Evolutionary conservation across 768 basidiomycete genomes (phyloP).

Genomic region (Roridomyces roridus): DNA sequence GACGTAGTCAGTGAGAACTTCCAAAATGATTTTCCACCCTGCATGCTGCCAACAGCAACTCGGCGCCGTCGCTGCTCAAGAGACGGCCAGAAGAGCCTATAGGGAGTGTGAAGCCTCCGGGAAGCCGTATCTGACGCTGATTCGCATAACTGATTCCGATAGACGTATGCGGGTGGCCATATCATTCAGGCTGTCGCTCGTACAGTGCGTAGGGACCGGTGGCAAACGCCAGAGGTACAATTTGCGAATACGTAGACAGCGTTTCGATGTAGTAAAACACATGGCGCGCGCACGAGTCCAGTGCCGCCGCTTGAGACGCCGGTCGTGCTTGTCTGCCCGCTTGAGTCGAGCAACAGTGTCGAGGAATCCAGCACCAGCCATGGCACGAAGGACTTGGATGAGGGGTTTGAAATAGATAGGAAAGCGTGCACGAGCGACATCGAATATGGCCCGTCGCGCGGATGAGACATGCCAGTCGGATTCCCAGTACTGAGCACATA

Average conservation of each 20-base stretch:
- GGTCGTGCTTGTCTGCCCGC: constrained; percentile 23
- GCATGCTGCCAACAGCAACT: constrained; percentile 76
- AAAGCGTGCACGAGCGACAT: constrained; percentile 82
- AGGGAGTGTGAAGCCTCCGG: constrained; percentile 77
- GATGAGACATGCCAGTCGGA: constrained; percentile 72
- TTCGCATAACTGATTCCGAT: constrained; percentile 69
- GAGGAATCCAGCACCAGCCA: constrained; percentile 79
- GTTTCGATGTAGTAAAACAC: constrained; percentile 80
- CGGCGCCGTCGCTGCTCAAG: constrained; percentile 73
- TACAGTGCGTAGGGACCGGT: constrained; percentile 75
- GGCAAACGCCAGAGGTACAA: constrained; percentile 67
- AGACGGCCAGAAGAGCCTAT: constrained; percentile 71
- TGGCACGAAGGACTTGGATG: constrained; percentile 72
- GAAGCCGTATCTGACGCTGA: constrained; percentile 70
- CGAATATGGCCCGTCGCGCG: constrained; percentile 80
- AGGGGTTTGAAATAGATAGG: constrained; percentile 78
- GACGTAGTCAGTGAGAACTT: constrained; percentile 79
- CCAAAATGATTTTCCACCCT: constrained; percentile 87
- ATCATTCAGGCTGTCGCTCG: constrained; percentile 69
- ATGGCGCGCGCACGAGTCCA: constrained; percentile 65
- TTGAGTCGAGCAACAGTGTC: constrained; percentile 68
- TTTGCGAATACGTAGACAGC: constrained; percentile 76
- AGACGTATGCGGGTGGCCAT: constrained; percentile 53
- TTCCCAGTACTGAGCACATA: constrained; percentile 86
- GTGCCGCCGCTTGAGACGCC: constrained; percentile 43